These are phyloP conservation scores for Pythium rishiriense DNA, from an alignment of 352 stramenopile genomes.

Conservation along the genomic window DNA sequence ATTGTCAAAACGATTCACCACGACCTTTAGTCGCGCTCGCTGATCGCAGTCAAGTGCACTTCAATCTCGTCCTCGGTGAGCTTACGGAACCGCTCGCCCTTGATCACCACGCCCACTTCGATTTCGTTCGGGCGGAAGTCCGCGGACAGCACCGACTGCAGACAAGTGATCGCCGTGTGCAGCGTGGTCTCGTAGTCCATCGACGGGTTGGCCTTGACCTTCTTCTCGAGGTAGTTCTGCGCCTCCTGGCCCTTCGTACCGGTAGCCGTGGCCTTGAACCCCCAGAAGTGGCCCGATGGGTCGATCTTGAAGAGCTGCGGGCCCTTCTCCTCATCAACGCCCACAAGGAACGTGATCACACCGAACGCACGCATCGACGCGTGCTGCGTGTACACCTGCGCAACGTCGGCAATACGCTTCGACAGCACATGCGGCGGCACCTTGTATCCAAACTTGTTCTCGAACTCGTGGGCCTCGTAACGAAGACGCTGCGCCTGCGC, in stretches of 20 bases:
- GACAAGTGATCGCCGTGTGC: conserved; percentile 96
- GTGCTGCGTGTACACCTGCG: conserved; percentile 95
- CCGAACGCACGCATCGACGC: conserved; percentile 95
- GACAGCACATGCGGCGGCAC: conserved; percentile 94
- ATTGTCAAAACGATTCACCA: neutral
- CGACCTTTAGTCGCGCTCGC: conserved; percentile 86
- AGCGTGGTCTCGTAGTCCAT: conserved; percentile 95
- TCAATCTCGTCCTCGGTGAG: conserved; percentile 98
- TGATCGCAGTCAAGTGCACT: conserved; percentile 97
- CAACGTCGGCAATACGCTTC: conserved; percentile 97
- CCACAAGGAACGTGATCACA: conserved; percentile 95
- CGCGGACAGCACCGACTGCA: conserved; percentile 96
- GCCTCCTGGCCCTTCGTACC: conserved; percentile 98
- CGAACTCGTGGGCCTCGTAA: conserved; percentile 97
- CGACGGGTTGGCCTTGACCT: conserved; percentile 88
- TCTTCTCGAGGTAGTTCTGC: conserved; percentile 99
- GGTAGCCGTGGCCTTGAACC: conserved; percentile 91
- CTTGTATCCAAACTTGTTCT: conserved; percentile 96
- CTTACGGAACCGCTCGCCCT: conserved; percentile 86
- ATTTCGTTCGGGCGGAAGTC: conserved; percentile 99
- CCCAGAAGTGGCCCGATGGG: conserved; percentile 97
- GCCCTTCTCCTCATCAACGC: conserved; percentile 98
- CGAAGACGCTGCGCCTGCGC: conserved; percentile 94
- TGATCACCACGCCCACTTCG: conserved; percentile 74
- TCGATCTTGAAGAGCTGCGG: conserved; percentile 98